Base-by-base conservation (phyloP, 768 basidiomycete genomes). In the Russula ochroleuca region DNA sequence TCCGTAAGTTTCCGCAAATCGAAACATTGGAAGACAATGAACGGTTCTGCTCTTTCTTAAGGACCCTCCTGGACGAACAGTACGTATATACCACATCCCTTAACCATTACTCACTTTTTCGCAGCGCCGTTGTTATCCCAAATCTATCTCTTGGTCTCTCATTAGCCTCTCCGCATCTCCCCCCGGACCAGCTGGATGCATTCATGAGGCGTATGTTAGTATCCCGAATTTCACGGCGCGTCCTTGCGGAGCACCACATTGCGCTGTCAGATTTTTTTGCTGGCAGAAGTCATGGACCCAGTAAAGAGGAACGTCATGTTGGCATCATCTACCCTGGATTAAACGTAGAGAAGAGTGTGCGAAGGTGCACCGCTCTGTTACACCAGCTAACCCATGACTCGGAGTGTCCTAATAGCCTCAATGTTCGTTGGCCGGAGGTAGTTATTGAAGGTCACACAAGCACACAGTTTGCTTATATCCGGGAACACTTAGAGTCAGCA, bases 161-260 rank as follows among this genome's bases (percentile, higher is more conserved):
- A 25, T 79, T 94, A n/a, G 85, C 91, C 0, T 93, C 92, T 17
- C 87, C 85, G 1, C 84, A 87, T 71, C 81, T 95, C 9, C 78
- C 83, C 0, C 87, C 93, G 0, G 91, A 93, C 63, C 80, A 83
- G 45, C 79, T 95, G 14, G 92, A 94, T 72, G 81, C 89, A 2
- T 92, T 94, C 73, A 92, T 94, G 88, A 83, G 86, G 25, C 85
- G 92, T 25, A 96, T 96, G 93, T 81, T 96, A 11, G 83, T 92
- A 54, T 94, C 93, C 2, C 83, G 93, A 58, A 94, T 94, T 72
- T 94, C 92, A 14, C 82, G 93, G 23, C 85, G 93, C 37, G 94
- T 96, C 37, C 81, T 96, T 25, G 90, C 85, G 5, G 91, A 94
- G 71, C 93, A 96, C 68, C 93, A 96, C 69, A 83, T 94, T 58